Base-by-base conservation (phyloP, 2,329 filamentous ascomycete species). In the Sclerotiophoma versabilis region DNA sequence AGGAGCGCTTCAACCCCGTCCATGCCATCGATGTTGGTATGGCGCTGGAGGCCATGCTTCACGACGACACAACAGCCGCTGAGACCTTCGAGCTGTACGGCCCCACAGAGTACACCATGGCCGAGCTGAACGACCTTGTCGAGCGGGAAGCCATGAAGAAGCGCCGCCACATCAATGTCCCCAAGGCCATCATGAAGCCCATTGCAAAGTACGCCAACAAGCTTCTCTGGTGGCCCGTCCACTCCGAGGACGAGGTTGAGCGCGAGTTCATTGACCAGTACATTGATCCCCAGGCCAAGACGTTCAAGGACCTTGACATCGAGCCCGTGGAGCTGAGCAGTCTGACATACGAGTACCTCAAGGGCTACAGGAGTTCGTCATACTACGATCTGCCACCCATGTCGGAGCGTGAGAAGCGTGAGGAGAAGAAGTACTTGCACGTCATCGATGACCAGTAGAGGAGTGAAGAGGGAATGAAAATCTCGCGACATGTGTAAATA, bases 361-460 rank as follows among this genome's bases (percentile, higher is more conserved):
- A 96, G 90, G 89, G 87, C 76, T 97, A 91, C 83, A 89, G 95
- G 74, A 93, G 90, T 78, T 85, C 89, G 53, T 85, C 87, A 69
- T 95, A 88, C 84, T 96, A 96, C 77, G 93, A 99, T 74, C 83
- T 98, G 64, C 95, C 95, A 44, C 93, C 95, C 42, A 88, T 93
- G 70, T 97, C 93, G 27, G 93, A 97, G 80, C 90, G 89, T 77
- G 95, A 99, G 83, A 95, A 88, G 84, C 84, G 85, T 69, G 93
- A 98, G 77, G 93, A 98, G 79, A 95, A 88, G 85, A 95, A 97
- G 83, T 99, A 96, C 76, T 81, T 98, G 76, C 95, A 99, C 76
- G 93, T 99, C 55, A 64, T 76, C 44, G 74, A 76, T 34, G 71
- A 75, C 59, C 74, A 76, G 60, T 76, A 73, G 65, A 55, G 19